A percentile compares a stretch with the other conserved stretches of the same genome.
These are phyloP conservation scores for Polygonum aviculare DNA, from an alignment of 148 eudicot genomes.

Conservation along the genomic window DNA sequence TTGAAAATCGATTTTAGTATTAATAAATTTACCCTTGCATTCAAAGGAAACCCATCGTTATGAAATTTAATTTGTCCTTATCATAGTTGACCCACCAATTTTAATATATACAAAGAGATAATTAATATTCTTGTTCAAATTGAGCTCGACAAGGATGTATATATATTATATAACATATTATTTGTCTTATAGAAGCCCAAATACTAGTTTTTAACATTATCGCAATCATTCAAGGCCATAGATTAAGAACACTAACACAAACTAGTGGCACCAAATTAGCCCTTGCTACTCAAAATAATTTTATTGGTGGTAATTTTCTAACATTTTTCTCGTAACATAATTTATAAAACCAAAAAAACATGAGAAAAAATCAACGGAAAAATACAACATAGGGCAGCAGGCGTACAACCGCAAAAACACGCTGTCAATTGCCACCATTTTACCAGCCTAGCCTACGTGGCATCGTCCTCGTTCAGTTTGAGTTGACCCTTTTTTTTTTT, in stretches of 20 bases:
- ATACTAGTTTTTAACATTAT: not conserved
- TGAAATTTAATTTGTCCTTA: not conserved
- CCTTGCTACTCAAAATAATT: no score
- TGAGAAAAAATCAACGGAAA: not conserved
- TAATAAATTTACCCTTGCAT: no score
- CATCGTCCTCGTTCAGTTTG: not conserved
- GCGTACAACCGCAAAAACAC: not conserved
- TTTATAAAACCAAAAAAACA: not conserved
- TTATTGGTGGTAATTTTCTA: no score
- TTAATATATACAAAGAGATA: not conserved
- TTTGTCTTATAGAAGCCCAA: not conserved
- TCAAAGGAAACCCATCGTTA: not conserved
- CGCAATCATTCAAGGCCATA: not conserved
- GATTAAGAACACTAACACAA: not conserved
- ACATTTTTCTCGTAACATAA: no score
- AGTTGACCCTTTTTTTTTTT: not conserved
- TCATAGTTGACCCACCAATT: not conserved
- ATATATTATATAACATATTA: not conserved
- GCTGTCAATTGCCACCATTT: not conserved
- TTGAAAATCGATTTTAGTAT: no score
- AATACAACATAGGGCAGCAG: not conserved
- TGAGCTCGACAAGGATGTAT: not conserved
- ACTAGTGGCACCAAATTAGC: no score
- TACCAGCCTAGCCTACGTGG: not conserved
- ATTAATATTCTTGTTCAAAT: not conserved